Base-by-base conservation (phyloP, 2,329 filamentous ascomycete species). In the Berkeleyomyces basicola region DNA sequence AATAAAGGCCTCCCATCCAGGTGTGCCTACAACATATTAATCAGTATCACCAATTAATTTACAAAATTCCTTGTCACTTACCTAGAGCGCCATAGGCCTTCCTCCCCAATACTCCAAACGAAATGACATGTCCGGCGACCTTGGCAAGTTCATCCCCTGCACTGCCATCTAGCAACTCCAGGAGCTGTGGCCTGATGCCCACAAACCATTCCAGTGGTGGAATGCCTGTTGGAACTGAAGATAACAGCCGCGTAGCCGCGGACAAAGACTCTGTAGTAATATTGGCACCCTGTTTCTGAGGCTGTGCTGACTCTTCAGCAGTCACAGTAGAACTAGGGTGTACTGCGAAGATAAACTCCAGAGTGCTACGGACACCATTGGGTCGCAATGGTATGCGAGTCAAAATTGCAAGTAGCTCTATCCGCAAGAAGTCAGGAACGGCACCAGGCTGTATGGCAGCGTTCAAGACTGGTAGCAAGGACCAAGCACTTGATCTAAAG, bases 311-410 rank as follows among this genome's bases (percentile, higher is more conserved):
- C 62, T 78, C 76, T 5, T 74, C 71, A 0, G 70, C 61, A 67
- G 72, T 71, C 63, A 74, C 70, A 5, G 73, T 72, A 66, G 74
- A 76, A 65, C 79, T 77, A 0, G 85, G 81, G 65, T 87, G 85
- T 5, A 87, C 82, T 1, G 84, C 79, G 63, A 87, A 85, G 43
- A 89, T 77, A 68, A 88, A 88, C 68, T 88, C 85, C 65, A 88
- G 76, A 0, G 83, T 85, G 36, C 82, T 79, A 42, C 85, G 79
- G 11, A 89, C 83, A 16, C 86, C 86, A 65, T 82, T 78, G 2
- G 75, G 72, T 3, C 85, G 77, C 36, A 87, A 74, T 0, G 86
- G 85, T 7, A 88, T 69, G 10, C 76, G 70, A 1, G 84, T 82
- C 53, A 89, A 75, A 10, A 79, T 75, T 63, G 76, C 76, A 67